phyloP scores from a whole-genome alignment of 1,139 yeast species.

The Arxiozyma telluris region DNA sequence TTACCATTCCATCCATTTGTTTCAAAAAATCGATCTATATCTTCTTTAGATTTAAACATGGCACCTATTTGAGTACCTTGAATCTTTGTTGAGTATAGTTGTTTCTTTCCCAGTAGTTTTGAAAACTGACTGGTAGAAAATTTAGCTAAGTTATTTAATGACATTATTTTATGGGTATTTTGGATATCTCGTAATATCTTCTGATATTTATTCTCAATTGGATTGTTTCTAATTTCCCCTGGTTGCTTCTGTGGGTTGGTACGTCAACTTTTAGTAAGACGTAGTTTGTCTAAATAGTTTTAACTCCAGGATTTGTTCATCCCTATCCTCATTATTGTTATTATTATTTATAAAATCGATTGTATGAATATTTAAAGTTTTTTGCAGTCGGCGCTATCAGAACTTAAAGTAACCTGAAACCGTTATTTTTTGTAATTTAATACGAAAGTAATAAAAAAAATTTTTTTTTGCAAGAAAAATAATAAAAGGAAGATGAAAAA shows the following conservation, averaged over 20 bases:
- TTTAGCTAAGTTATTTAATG: not conserved
- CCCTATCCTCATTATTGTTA: too few species aligned
- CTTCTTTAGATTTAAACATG: not conserved
- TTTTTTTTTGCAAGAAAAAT: not conserved
- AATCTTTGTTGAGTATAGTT: not conserved
- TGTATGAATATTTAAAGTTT: too few species aligned
- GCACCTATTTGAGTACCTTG: not conserved
- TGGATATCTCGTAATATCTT: not conserved
- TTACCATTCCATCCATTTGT: not conserved
- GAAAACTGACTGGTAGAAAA: not conserved
- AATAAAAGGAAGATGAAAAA: not conserved
- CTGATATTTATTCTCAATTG: too few species aligned
- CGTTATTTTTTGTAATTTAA: not conserved
- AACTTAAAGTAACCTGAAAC: not conserved
- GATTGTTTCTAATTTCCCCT: not conserved
- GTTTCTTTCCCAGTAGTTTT: not conserved
- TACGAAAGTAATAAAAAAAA: not conserved
- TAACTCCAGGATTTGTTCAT: too few species aligned
- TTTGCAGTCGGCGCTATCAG: not conserved
- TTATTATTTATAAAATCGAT: not conserved
- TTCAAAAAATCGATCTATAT: not conserved
- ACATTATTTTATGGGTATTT: constrained; percentile 27
- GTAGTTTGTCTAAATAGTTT: not conserved
- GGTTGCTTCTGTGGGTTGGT: not conserved
- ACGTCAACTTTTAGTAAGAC: not conserved